Evolutionary conservation across 345 rosid genomes (phyloP).

Genomic region (Abelmoschus esculentus): DNA sequence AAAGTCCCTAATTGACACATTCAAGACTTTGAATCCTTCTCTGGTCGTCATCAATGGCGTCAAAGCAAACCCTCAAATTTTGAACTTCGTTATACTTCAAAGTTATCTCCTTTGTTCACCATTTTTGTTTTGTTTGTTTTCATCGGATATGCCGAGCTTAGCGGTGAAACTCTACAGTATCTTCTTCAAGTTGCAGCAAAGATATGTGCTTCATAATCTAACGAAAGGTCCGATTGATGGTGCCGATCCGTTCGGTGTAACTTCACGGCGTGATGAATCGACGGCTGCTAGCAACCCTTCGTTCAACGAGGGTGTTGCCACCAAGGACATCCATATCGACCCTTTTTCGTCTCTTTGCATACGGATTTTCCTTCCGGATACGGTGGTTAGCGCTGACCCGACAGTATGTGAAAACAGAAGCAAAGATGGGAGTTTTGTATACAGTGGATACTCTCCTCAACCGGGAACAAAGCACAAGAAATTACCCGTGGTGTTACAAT

Average conservation of each 20-base stretch:
- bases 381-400: slow-evolving; percentile 24
- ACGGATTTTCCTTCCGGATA: slow-evolving; percentile 63
- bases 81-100: background rate
- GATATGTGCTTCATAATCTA: slow-evolving; percentile 39
- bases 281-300: slow-evolving; percentile 45
- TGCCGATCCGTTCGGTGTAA: slow-evolving; percentile 39
- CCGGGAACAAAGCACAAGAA: slow-evolving; percentile 30
- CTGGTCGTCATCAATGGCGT: slow-evolving; percentile 8
- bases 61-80: background rate
- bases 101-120: background rate
- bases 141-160: slow-evolving; percentile 45
- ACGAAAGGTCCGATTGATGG: slow-evolving; percentile 23
- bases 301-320: slow-evolving; percentile 53
- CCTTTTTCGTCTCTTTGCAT: slow-evolving; percentile 52
- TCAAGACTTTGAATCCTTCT: background rate
- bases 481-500: slow-evolving; percentile 80
- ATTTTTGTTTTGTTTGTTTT: background rate
- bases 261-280: slow-evolving; percentile 51
- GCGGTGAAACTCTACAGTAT: slow-evolving; percentile 48
- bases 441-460: slow-evolving; percentile 57
- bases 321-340: slow-evolving; percentile 70
- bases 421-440: slow-evolving; percentile 20
- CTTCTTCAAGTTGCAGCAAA: slow-evolving; percentile 55
- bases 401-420: slow-evolving; percentile 17
- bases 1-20: background rate